Evolutionary conservation across 139 green algal species (phyloP), one percentile per base, ranked within the genome.

Genomic region (Chlorella sp.): DNA sequence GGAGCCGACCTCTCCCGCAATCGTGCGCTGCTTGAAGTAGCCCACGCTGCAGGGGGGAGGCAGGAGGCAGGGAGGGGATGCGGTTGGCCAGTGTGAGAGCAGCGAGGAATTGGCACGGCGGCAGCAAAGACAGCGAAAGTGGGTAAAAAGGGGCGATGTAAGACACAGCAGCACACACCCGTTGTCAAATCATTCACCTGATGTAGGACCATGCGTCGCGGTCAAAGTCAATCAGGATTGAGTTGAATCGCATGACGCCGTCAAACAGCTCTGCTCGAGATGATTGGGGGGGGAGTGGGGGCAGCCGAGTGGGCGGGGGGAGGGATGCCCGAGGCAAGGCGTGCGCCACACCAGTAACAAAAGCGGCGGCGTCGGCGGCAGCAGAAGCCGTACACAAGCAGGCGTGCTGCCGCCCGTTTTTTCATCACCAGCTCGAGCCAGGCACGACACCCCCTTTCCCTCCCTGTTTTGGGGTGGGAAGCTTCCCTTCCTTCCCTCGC

Each of bases 151-250:
- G 1, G 68, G 24, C 28, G n/a, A n/a, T n/a, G n/a, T n/a, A n/a
- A n/a, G n/a, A n/a, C n/a, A n/a, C n/a, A n/a, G n/a, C n/a, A n/a
- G n/a, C n/a, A n/a, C n/a, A n/a, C n/a, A n/a, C n/a, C n/a, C n/a
- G n/a, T n/a, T n/a, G n/a, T n/a, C n/a, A n/a, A n/a, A n/a, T n/a
- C n/a, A n/a, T n/a, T n/a, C 83, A 64, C 83, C 64, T 81, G 92
- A 99, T 99, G 95, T 99, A 99, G 69, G 94, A 94, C 98, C 98
- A 99, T 53, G 99, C 80, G 89, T 99, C 98, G 11, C 98, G 94
- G 92, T 99, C 98, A 93, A 99, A 99, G 95, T 99, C 98, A 30
- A 99, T 91, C 9, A 99, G 93, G 86, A 99, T 97, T 90, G 93
- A 99, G 96, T 99, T 99, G 95, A 98, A 99, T 19, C 97, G 93